Conservation (phyloP, 2,329 filamentous ascomycete genomes). For the Cyphellophora attinorum region DNA sequence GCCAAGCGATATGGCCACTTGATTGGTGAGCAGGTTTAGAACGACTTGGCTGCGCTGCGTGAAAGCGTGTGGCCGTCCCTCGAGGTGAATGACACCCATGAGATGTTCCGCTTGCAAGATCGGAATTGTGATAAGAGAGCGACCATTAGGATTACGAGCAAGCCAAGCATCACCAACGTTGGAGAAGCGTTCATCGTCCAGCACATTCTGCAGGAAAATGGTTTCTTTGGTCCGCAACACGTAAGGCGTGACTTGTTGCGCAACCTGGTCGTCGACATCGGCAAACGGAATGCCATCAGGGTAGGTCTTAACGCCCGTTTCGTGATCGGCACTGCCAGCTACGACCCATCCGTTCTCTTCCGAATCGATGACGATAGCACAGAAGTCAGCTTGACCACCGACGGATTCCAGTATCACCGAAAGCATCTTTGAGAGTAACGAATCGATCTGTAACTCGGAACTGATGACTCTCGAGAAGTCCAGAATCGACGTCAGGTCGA, state of each 20-base stretch:
- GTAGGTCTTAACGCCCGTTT: constrained; percentile 44
- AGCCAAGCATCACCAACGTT: constrained; percentile 50
- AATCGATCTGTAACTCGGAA: constrained; percentile 55
- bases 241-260: constrained; percentile 53
- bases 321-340: constrained; percentile 50
- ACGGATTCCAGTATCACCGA: constrained; percentile 56
- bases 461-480: constrained; percentile 57
- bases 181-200: constrained; percentile 56
- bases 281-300: constrained; percentile 47
- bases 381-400: constrained; percentile 46
- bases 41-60: constrained; percentile 48
- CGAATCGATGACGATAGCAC: constrained; percentile 52
- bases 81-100: constrained; percentile 52
- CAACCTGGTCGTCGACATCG: constrained; percentile 48
- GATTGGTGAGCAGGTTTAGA: constrained; percentile 50
- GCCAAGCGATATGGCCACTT: constrained; percentile 54
- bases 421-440: constrained; percentile 53
- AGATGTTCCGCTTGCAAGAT: constrained; percentile 52
- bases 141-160: constrained; percentile 45
- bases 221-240: constrained; percentile 53
- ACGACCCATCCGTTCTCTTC: constrained; percentile 51
- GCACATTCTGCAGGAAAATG: constrained; percentile 54
- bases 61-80: constrained; percentile 54
- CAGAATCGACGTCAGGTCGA: constrained; percentile 54
- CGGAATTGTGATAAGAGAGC: constrained; percentile 53